Conservation (phyloP, 116 monocot genomes). For the Papilionanthe hybrid region DNA sequence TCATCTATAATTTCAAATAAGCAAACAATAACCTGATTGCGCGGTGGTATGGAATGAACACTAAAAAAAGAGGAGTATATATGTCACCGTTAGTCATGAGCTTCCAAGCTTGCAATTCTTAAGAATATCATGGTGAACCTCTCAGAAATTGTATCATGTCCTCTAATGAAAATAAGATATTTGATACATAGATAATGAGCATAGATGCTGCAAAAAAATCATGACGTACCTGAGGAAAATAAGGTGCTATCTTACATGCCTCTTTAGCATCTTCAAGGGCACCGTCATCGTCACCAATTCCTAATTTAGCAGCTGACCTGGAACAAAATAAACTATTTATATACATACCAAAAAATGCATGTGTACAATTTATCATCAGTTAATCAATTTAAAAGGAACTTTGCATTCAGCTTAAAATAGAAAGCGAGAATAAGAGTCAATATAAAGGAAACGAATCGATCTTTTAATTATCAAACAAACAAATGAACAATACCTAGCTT, state of each 20-base stretch:
- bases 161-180: neutral
- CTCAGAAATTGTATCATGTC: neutral
- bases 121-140: neutral
- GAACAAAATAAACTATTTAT: neutral
- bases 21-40: too few species aligned
- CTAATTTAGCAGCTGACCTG: conserved; percentile 67
- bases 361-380: neutral
- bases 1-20: too few species aligned
- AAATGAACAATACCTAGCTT: conserved; percentile 44
- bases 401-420: neutral
- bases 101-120: too few species aligned
- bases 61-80: too few species aligned
- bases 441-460: neutral
- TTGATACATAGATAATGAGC: neutral
- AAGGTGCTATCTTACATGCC: conserved; percentile 49
- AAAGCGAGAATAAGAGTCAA: neutral
- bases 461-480: neutral
- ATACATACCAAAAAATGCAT: neutral
- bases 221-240: conserved; percentile 52
- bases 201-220: neutral
- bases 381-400: neutral
- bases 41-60: too few species aligned
- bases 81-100: too few species aligned
- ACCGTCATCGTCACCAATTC: conserved; percentile 49
- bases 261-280: conserved; percentile 77